These are phyloP conservation scores for Cucumis sativus DNA, from an alignment of 306 rosid genomes.

Conservation along the genomic window DNA sequence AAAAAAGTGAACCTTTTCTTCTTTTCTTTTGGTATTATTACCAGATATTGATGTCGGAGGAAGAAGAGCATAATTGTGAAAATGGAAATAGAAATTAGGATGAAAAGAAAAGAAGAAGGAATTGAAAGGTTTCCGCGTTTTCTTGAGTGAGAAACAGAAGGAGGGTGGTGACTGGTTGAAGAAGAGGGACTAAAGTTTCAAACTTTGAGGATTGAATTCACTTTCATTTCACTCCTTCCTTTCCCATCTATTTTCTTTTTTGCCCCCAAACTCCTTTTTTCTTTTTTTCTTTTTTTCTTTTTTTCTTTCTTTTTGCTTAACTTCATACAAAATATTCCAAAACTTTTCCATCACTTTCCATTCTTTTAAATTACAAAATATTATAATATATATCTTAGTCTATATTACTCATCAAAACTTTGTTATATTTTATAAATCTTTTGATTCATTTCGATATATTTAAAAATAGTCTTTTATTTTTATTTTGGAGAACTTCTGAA, in stretches of 20 bases:
- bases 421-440: no score
- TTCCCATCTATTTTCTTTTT: background rate
- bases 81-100: background rate
- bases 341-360: no score
- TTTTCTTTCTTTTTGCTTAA: no score
- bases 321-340: no score
- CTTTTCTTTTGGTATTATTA: background rate
- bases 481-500: no score
- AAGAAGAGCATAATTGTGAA: background rate
- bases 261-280: background rate
- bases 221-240: background rate
- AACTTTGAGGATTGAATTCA: background rate
- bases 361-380: no score
- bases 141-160: background rate
- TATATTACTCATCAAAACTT: no score
- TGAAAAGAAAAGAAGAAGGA: background rate
- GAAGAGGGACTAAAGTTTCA: background rate
- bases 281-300: no score
- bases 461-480: no score
- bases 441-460: no score
- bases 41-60: background rate
- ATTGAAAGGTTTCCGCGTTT: constrained; percentile 2
- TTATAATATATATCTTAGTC: no score
- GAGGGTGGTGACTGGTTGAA: background rate
- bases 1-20: background rate